A percentile compares a stretch with the other conserved stretches of the same genome.
Conservation (phyloP, 202 grass and related monocot species). For the Panicum hallii region DNA sequence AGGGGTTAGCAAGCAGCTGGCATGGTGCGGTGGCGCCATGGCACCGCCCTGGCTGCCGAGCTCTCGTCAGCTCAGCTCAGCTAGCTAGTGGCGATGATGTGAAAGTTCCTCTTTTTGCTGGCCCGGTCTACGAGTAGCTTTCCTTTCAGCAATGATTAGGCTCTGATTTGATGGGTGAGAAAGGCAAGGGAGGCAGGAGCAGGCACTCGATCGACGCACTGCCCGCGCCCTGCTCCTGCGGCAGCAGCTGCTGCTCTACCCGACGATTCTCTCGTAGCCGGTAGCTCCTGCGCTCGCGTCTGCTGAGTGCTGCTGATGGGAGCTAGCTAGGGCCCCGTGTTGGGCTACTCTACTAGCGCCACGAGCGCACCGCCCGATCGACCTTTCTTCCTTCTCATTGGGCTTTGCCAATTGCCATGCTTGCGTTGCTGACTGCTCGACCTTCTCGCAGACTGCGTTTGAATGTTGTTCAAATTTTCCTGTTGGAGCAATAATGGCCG, state of each 20-base stretch:
- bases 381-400: not conserved
- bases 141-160: constrained; percentile 84
- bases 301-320: too few relatives aligned
- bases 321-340: too few relatives aligned
- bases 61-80: not conserved
- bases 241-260: not conserved
- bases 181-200: not conserved
- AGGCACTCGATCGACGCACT: not conserved
- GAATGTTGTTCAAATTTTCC: not conserved
- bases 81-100: constrained; percentile 15
- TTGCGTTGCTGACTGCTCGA: not conserved
- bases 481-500: too few relatives aligned
- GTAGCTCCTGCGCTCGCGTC: not conserved
- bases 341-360: not conserved
- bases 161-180: constrained; percentile 74
- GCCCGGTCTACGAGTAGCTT: constrained; percentile 32
- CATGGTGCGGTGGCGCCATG: too few relatives aligned
- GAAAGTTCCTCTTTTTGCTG: constrained; percentile 39
- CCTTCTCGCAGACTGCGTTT: not conserved
- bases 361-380: not conserved
- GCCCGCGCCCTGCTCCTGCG: not conserved
- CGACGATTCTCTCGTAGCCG: not conserved
- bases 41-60: too few relatives aligned
- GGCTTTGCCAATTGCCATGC: not conserved
- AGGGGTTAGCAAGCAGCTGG: too few relatives aligned